A percentile compares a stretch with the other conserved stretches of the same genome.
phyloP scores from a whole-genome alignment of 1,284 basidiomycete species.

The Erythrobasidium hasegawianum region DNA sequence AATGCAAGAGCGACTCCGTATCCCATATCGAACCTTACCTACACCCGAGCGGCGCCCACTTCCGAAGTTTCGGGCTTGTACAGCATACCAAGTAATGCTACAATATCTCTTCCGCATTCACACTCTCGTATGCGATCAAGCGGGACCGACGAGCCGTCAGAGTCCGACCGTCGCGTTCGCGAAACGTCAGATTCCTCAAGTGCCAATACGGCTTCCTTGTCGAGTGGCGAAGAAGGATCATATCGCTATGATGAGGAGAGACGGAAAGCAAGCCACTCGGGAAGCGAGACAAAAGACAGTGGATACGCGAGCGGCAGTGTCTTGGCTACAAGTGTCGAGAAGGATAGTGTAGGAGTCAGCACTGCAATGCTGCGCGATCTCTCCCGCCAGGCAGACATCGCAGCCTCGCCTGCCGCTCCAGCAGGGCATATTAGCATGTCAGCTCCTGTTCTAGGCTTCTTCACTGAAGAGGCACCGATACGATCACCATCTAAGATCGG shows the following conservation, averaged over 20 bases:
- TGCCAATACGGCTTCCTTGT: neutral
- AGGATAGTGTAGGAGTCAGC: neutral
- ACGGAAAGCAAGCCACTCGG: neutral
- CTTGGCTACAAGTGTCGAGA: neutral
- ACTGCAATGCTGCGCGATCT: too few relatives aligned
- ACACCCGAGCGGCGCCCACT: conserved; percentile 1
- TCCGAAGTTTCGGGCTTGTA: neutral
- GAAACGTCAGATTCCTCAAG: neutral
- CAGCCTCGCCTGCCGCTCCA: neutral
- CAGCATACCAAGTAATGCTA: neutral
- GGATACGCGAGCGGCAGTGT: neutral
- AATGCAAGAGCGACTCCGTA: neutral
- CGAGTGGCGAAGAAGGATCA: neutral
- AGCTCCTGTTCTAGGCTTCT: conserved; percentile 30
- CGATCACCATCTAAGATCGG: conserved; percentile 2
- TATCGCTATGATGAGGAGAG: neutral
- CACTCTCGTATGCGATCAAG: neutral
- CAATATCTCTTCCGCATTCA: neutral
- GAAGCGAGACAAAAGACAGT: neutral
- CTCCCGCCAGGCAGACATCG: neutral
- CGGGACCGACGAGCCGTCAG: neutral
- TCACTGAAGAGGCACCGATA: conserved; percentile 21
- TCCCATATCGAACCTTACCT: conserved; percentile 16
- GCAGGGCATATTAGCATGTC: conserved; percentile 16
- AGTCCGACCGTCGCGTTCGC: neutral